Percentiles rank a stretch among this genome's conserved stretches.
phyloP scores from a whole-genome alignment of 352 stramenopile genomes.

The Peronosclerospora sorghi region DNA sequence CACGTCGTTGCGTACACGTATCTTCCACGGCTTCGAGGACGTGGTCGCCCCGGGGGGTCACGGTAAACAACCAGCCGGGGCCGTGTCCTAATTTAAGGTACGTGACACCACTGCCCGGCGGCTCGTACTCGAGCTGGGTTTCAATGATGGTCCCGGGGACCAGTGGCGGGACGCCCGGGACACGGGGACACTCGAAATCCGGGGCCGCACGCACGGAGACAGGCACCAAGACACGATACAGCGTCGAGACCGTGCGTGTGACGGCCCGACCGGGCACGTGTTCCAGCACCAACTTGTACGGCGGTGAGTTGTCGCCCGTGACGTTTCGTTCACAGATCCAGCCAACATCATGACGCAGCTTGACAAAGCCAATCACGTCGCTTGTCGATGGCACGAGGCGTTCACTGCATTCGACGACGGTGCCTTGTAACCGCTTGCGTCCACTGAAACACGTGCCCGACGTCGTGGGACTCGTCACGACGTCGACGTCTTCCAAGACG shows the following conservation, averaged over 20 bases:
- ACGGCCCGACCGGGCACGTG: constrained; percentile 63
- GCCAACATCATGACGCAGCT: constrained; percentile 67
- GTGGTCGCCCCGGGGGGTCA: constrained; percentile 49
- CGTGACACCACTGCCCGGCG: constrained; percentile 60
- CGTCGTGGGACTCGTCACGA: constrained; percentile 41
- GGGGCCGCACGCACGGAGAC: constrained; percentile 60
- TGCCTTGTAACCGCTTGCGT: constrained; percentile 55
- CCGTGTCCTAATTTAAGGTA: constrained; percentile 68
- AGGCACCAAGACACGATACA: constrained; percentile 62
- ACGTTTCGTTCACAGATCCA: constrained; percentile 67
- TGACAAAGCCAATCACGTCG: constrained; percentile 63
- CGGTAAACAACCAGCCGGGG: constrained; percentile 61
- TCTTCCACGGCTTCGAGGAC: constrained; percentile 61
- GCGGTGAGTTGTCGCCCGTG: too few species aligned
- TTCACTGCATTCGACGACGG: constrained; percentile 71
- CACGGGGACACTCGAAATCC: constrained; percentile 62
- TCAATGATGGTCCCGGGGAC: constrained; percentile 66
- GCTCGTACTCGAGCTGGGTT: constrained; percentile 66
- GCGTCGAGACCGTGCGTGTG: constrained; percentile 55
- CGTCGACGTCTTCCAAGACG: constrained; percentile 53
- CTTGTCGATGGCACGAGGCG: constrained; percentile 51
- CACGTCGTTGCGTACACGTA: constrained; percentile 67
- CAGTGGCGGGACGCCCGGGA: constrained; percentile 54
- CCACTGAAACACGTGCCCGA: too few species aligned
- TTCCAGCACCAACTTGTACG: constrained; percentile 43